Percentiles rank a stretch among this genome's conserved stretches.
These are phyloP conservation scores for Ascochyta lentis DNA, from an alignment of 2,329 filamentous ascomycete genomes.

Conservation along the genomic window DNA sequence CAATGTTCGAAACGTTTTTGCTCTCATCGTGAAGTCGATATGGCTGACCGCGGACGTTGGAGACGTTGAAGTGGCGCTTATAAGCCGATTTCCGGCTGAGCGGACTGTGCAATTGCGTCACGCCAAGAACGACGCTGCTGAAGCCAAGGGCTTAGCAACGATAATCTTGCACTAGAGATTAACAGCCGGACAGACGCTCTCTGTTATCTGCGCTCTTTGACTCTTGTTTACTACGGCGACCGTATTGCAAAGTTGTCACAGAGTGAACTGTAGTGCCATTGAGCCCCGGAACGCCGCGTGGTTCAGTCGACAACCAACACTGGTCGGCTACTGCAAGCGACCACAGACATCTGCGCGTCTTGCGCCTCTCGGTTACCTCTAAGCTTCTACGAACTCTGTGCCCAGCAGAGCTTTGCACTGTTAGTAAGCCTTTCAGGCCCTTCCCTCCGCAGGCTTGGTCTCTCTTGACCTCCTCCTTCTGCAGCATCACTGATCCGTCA, in stretches of 20 bases:
- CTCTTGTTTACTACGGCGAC: constrained; percentile 6
- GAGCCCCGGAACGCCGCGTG: constrained; percentile 11
- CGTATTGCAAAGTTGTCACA: constrained; percentile 3
- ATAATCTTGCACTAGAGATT: constrained; percentile 17
- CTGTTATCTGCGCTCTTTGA: constrained; percentile 10
- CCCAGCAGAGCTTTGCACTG: constrained; percentile 20
- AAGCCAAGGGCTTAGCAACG: constrained; percentile 22
- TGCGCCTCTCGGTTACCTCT: constrained; percentile 19
- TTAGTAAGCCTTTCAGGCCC: constrained; percentile 21
- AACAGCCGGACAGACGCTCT: constrained; percentile 12
- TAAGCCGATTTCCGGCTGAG: constrained; percentile 13
- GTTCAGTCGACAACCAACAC: constrained; percentile 3
- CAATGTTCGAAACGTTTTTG: too few relatives aligned
- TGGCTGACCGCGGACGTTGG: background rate
- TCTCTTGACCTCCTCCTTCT: constrained; percentile 11
- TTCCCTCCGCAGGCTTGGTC: constrained; percentile 18
- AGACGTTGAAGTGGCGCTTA: background rate
- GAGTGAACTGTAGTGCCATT: constrained; percentile 26
- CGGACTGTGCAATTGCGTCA: constrained; percentile 13
- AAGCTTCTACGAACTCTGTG: constrained; percentile 26
- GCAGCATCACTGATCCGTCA: constrained; percentile 19
- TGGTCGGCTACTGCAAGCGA: constrained; percentile 12
- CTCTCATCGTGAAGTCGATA: background rate
- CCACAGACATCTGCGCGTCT: constrained; percentile 8
- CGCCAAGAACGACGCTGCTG: background rate